Evolutionary conservation across 202 grass and related monocot species (phyloP), one percentile per base, ranked within the genome.

Genomic region (Musa balbisiana): DNA sequence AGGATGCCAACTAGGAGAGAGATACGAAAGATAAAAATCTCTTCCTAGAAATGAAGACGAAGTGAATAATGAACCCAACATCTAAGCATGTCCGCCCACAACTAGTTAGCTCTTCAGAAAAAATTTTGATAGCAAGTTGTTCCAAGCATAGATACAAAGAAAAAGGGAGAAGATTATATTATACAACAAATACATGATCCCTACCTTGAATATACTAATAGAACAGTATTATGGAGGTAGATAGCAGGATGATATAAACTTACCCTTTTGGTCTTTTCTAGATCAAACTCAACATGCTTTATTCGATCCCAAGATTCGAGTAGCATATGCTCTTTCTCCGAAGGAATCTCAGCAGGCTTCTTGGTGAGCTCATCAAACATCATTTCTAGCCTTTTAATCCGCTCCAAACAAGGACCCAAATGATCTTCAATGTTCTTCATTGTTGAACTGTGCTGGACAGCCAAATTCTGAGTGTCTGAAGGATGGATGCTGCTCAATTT

Each of bases 271-370:
- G 94, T 98, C 71, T 84, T 87, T 22, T 92, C 94, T 2, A 98
- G 90, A 16, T 98, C 94, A 80, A 81, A 81, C 52, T 92, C 91
- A 2, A 98, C 85, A 26, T 73, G 84, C 79, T 98, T 98, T 73
- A 98, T 98, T 69, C 94, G 85, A 20, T 89, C 29, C 94, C 94
- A 98, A 64, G 88, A 98, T 26, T 98, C 94, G 53, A 89, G 73
- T n/a, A 98, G 80, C 62, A 86, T 74, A 19, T 56, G 80, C 17
- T 94, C 91, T 79, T 89, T 98, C 43, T 98, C 94, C 2, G 67
- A 10, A 11, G 94, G 94, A 77, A 98, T 94, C 79, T 82, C 84
- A 15, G 81, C 78, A 9, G 94, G 84, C 56, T 81, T 93, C 73
- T 58, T 89, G 71, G 73, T 79, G 24, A 98, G 79, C 52, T 89